phyloP scores from a whole-genome alignment of 176 grass and related monocot species.

The Raddia guianensis region DNA sequence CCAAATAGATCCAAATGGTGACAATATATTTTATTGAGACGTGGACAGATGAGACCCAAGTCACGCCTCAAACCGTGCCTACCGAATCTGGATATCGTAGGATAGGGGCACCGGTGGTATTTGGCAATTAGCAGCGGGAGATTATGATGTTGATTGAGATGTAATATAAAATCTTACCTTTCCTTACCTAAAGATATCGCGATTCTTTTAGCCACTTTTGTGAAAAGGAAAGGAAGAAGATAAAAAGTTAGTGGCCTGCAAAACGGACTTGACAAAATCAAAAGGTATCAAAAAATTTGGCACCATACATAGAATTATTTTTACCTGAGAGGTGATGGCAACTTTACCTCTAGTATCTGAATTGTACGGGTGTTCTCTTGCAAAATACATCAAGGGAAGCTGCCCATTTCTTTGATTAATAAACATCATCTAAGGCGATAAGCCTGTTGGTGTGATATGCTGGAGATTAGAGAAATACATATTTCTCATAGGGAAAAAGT shows the following conservation, averaged over 20 bases:
- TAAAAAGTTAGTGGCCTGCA: not conserved
- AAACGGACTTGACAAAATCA: constrained; percentile 2
- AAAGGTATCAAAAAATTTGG: not conserved
- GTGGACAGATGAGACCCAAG: not conserved
- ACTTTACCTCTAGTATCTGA: not conserved
- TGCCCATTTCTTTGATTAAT: no score
- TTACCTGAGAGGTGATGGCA: not conserved
- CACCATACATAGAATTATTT: not conserved
- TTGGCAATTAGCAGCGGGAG: not conserved
- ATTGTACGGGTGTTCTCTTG: no score
- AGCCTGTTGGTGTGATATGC: no score
- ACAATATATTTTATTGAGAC: no score
- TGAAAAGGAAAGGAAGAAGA: constrained; percentile 23
- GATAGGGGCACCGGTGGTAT: constrained; percentile 5
- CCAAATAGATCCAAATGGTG: no score
- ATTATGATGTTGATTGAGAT: constrained; percentile 12
- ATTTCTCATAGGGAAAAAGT: no score
- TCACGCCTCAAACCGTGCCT: not conserved
- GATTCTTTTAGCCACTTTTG: not conserved
- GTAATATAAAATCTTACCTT: not conserved
- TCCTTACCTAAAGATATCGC: constrained; percentile 29
- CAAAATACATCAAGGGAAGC: no score
- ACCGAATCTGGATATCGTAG: not conserved
- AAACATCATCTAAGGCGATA: no score
- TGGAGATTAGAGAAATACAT: no score